These are phyloP conservation scores for Penstemon newberryi DNA, from an alignment of 257 asterid species.

Conservation along the genomic window DNA sequence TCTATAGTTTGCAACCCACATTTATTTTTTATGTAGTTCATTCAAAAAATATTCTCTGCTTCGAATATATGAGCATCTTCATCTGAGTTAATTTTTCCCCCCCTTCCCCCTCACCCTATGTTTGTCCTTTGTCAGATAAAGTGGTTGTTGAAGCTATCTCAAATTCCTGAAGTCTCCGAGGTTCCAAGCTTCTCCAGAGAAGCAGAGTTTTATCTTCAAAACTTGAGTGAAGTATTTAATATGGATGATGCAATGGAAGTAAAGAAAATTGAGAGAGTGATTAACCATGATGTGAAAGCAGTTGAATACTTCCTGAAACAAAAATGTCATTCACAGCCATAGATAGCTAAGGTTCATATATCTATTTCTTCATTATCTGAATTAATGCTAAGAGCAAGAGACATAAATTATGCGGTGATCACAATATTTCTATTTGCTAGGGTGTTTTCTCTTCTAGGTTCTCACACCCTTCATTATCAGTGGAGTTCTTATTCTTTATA, in stretches of 20 bases:
- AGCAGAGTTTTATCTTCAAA: constrained; percentile 59
- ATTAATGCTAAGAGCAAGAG: background rate
- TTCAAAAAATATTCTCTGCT: background rate
- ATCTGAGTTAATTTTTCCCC: background rate
- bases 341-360: constrained; percentile 59
- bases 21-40: too few species aligned
- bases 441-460: background rate
- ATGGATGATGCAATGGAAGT: constrained; percentile 47
- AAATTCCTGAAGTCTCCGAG: constrained; percentile 63
- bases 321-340: constrained; percentile 64
- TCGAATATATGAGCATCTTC: background rate
- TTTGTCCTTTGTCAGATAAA: constrained; percentile 49
- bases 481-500: background rate
- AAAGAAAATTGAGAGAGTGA: constrained; percentile 53
- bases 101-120: constrained; percentile 1
- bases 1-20: too few species aligned
- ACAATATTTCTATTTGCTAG: constrained; percentile 7
- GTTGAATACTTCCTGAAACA: constrained; percentile 58
- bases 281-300: constrained; percentile 65
- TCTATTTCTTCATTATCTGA: background rate
- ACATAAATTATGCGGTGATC: background rate
- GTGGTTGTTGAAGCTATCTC: constrained; percentile 84
- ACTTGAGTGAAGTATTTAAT: constrained; percentile 55
- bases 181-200: constrained; percentile 72
- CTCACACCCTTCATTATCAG: background rate